Evolutionary conservation across 2,329 filamentous ascomycete species (phyloP).

Genomic region (Neopestalotiopsis clavispora): DNA sequence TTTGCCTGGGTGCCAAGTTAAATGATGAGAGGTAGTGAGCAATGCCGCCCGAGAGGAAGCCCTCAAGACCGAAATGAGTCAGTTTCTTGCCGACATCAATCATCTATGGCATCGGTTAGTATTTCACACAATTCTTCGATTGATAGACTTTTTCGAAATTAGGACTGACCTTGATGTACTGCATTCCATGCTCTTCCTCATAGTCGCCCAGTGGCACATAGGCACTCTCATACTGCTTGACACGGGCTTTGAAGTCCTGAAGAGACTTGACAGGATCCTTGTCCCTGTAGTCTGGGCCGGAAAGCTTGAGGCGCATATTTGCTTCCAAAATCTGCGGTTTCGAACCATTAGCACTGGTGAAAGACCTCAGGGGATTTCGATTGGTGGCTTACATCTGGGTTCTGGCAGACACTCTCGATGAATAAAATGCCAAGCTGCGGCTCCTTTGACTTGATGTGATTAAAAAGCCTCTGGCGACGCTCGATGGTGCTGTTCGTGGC

Average conservation of each 20-base stretch:
- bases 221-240: constrained; percentile 90
- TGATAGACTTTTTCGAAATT: no score
- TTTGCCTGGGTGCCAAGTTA: constrained; percentile 92
- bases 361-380: background rate
- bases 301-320: constrained; percentile 96
- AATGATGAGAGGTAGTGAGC: constrained; percentile 96
- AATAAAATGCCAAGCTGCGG: constrained; percentile 91
- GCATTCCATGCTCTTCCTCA: constrained; percentile 88
- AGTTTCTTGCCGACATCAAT: constrained; percentile 96
- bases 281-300: constrained; percentile 92
- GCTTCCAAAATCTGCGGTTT: constrained; percentile 76
- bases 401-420: constrained; percentile 91
- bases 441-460: constrained; percentile 80
- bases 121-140: background rate
- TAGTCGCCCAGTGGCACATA: constrained; percentile 90
- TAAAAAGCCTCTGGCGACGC: constrained; percentile 81
- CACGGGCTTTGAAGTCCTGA: constrained; percentile 89
- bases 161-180: constrained; percentile 76
- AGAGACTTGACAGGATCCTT: constrained; percentile 88
- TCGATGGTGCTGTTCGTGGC: constrained; percentile 95
- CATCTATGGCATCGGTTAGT: constrained; percentile 62
- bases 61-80: constrained; percentile 85
- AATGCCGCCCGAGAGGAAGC: constrained; percentile 90
- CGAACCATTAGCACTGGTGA: constrained; percentile 12
- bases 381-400: constrained; percentile 62